These are phyloP conservation scores for Malassezia pachydermatis DNA, from an alignment of 1,284 basidiomycete species.

Conservation along the genomic window DNA sequence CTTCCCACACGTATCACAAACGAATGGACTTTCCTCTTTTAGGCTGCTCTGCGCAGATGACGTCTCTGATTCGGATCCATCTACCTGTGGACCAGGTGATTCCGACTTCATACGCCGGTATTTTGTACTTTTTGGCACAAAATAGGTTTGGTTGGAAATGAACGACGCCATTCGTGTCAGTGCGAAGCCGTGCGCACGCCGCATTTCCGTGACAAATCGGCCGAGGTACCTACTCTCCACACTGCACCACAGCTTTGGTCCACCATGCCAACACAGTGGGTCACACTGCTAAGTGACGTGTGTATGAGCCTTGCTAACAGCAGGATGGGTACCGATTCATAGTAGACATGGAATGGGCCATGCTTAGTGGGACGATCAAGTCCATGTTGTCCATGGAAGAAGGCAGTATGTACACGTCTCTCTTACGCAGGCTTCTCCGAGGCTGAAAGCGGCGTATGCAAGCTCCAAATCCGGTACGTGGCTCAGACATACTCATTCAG, in stretches of 20 bases:
- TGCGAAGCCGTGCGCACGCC: slow-evolving; percentile 1
- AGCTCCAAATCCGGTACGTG: slow-evolving; percentile 49
- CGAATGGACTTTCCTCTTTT: slow-evolving; percentile 3
- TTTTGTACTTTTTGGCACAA: too few species aligned
- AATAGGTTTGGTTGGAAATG: too few species aligned
- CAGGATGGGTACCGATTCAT: slow-evolving; percentile 40
- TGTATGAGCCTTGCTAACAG: slow-evolving; percentile 3
- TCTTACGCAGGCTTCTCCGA: slow-evolving; percentile 49
- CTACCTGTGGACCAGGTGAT: too few species aligned
- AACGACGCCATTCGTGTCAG: too few species aligned
- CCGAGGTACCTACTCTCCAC: background rate
- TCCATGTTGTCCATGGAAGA: slow-evolving; percentile 33
- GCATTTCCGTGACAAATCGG: background rate
- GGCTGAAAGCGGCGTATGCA: slow-evolving; percentile 48
- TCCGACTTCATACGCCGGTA: too few species aligned
- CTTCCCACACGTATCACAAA: slow-evolving; percentile 10
- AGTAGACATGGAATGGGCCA: slow-evolving; percentile 24
- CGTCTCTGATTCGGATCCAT: too few species aligned
- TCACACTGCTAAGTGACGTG: slow-evolving; percentile 39
- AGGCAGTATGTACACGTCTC: slow-evolving; percentile 11
- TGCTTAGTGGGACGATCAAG: slow-evolving; percentile 29
- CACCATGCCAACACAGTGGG: slow-evolving; percentile 22
- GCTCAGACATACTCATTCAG: background rate
- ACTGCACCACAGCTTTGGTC: too few species aligned
- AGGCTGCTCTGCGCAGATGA: too few species aligned